Evolutionary conservation across 345 rosid species (phyloP), one percentile per base, ranked within the genome.

Genomic region (Anacardium occidentale): DNA sequence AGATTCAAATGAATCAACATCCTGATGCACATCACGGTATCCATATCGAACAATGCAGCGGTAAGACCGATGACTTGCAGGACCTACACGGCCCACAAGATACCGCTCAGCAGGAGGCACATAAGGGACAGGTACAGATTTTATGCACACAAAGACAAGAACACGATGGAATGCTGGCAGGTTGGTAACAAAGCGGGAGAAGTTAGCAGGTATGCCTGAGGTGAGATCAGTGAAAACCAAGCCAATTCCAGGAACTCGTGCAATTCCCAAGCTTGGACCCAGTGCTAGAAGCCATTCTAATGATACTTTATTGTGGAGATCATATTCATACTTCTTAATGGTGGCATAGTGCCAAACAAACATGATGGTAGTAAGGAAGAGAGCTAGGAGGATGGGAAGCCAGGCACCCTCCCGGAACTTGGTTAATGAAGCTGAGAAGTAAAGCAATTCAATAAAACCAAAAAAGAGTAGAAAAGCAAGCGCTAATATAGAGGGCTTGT

Each of bases 351-450:
- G 98, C 99, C 99, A 96, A 62, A 96, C 89, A 69, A 96, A 89
- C 99, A 96, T 91, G 86, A 91, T 71, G 68, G 84, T 90, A 87
- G 91, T 90, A 74, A 96, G 92, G 68, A 91, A 55, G 25, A 96
- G 85, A 18, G 99, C 97, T 56, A 93, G 82, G 79, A 96, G 99
- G 73, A 96, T 93, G 15, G 99, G 99, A 26, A 96, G 97, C 99
- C 99, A 96, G 26, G 99, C 99, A 62, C 99, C 99, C 71, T 96
- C 99, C 0, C 84, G 84, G 80, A 93, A 96, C 77, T 96, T 96
- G 74, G 96, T 91, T 20, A 96, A 93, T 5, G 99, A 96, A 48
- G 99, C 98, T 3, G 99, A 93, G 88, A 96, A 96, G 86, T 96
- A 96, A 58, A 96, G 94, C 72, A 96, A 80, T 57, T 96, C 99